phyloP scores from a whole-genome alignment of 345 rosid species.

The Hypericum perforatum region DNA sequence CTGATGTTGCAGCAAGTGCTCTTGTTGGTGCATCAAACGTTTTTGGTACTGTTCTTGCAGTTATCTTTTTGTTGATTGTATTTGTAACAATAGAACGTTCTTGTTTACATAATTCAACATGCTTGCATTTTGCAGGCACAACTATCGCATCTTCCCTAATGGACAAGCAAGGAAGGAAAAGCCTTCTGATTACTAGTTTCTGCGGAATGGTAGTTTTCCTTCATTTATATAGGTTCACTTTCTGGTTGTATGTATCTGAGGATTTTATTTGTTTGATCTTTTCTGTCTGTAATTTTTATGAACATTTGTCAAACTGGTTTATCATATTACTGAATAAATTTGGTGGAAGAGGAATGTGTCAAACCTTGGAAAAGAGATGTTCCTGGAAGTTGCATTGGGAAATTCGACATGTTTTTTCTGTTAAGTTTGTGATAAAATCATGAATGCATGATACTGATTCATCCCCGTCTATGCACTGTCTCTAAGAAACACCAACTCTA shows the following conservation, averaged over 20 bases:
- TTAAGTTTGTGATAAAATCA: background rate
- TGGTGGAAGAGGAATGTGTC: too few relatives aligned
- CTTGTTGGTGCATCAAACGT: conserved; percentile 97
- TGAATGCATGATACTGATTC: background rate
- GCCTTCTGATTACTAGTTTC: conserved; percentile 83
- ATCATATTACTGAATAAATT: too few relatives aligned
- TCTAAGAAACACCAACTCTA: too few relatives aligned
- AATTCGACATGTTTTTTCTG: background rate
- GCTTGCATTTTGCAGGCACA: conserved; percentile 50
- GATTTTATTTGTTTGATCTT: background rate
- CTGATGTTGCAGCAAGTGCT: conserved; percentile 99
- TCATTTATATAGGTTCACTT: background rate
- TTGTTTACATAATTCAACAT: conserved; percentile 1
- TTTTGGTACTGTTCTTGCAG: conserved; percentile 42
- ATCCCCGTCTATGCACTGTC: background rate
- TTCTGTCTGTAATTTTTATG: background rate
- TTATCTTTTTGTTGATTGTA: conserved; percentile 2
- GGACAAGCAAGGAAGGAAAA: conserved; percentile 96
- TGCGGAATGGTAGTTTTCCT: conserved; percentile 64
- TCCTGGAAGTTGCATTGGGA: background rate
- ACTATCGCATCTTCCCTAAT: conserved; percentile 90
- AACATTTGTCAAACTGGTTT: too few relatives aligned
- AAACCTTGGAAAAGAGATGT: background rate
- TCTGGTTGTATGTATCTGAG: background rate
- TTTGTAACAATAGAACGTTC: background rate